phyloP scores from a whole-genome alignment of 2,329 filamentous ascomycete genomes.

The Cordyceps fumosorosea region DNA sequence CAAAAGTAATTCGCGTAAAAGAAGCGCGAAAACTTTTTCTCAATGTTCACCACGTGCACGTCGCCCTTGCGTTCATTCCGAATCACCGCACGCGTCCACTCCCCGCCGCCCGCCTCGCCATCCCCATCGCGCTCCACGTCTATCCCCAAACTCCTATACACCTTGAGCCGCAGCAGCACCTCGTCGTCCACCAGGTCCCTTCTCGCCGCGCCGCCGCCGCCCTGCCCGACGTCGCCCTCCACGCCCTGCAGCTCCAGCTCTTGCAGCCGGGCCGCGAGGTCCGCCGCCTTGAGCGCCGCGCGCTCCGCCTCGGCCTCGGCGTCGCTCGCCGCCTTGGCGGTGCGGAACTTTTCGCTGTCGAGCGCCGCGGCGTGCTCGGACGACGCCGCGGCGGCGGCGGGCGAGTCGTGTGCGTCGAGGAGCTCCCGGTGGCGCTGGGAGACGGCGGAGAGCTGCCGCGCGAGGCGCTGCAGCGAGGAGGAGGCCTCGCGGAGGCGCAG shows the following conservation, averaged over 20 bases:
- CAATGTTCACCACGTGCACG: constrained; percentile 90
- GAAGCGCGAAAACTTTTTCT: constrained; percentile 82
- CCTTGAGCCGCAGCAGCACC: constrained; percentile 70
- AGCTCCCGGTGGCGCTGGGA: constrained; percentile 72
- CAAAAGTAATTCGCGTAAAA: constrained; percentile 97
- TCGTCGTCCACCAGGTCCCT: constrained; percentile 53
- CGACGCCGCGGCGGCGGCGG: constrained; percentile 63
- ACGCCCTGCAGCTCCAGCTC: constrained; percentile 83
- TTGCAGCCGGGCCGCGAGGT: constrained; percentile 66
- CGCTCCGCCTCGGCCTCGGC: constrained; percentile 92
- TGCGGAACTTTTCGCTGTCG: constrained; percentile 89
- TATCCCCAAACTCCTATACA: constrained; percentile 86
- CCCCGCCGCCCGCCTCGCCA: constrained; percentile 49
- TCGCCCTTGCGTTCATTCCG: constrained; percentile 82
- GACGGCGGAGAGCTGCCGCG: constrained; percentile 68
- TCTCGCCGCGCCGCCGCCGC: constrained; percentile 39
- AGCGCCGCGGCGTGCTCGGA: constrained; percentile 78
- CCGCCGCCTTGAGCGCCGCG: constrained; percentile 69
- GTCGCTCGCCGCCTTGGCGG: constrained; percentile 85
- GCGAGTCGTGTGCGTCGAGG: too few species aligned
- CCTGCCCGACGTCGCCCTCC: constrained; percentile 41
- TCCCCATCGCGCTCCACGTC: constrained; percentile 68
- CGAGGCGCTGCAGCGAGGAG: constrained; percentile 61
- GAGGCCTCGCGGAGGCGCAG: constrained; percentile 68
- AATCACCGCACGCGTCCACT: constrained; percentile 80